A percentile compares a stretch with the other conserved stretches of the same genome.
phyloP scores from a whole-genome alignment of 2,329 filamentous ascomycete species.

The Meredithiella fracta region DNA sequence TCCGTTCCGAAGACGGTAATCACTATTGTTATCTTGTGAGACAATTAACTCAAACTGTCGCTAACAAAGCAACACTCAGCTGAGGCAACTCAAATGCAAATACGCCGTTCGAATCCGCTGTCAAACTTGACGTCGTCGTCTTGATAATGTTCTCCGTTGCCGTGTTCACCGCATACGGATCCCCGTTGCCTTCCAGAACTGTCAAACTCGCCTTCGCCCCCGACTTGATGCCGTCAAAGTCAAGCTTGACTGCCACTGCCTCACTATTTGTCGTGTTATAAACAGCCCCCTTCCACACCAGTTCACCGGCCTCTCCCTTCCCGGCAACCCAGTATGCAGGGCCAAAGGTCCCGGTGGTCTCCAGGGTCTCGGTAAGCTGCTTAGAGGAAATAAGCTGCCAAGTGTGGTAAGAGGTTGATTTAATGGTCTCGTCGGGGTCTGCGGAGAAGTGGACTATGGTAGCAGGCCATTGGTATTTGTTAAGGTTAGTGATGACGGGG shows the following conservation, averaged over 20 bases:
- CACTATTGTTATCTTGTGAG: not conserved
- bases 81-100: constrained; percentile 38
- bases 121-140: constrained; percentile 23
- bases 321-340: constrained; percentile 36
- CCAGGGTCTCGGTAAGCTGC: constrained; percentile 30
- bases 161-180: constrained; percentile 29
- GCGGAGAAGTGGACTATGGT: constrained; percentile 34
- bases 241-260: constrained; percentile 28
- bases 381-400: constrained; percentile 34
- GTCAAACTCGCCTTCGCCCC: constrained; percentile 28
- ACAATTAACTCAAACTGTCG: constrained; percentile 20
- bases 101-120: constrained; percentile 27
- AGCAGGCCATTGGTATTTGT: constrained; percentile 35
- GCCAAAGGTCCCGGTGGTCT: constrained; percentile 25
- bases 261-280: constrained; percentile 34
- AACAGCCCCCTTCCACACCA: constrained; percentile 35
- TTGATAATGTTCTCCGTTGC: constrained; percentile 34
- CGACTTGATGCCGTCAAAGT: constrained; percentile 27
- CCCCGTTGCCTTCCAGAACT: constrained; percentile 26
- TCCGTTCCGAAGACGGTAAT: too few relatives aligned
- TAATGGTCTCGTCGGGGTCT: constrained; percentile 31
- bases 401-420: constrained; percentile 33
- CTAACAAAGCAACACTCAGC: constrained; percentile 39
- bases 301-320: constrained; percentile 24
- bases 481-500: constrained; percentile 32